Evolutionary conservation across 768 basidiomycete species (phyloP).

Genomic region (Pisolithus sp.): DNA sequence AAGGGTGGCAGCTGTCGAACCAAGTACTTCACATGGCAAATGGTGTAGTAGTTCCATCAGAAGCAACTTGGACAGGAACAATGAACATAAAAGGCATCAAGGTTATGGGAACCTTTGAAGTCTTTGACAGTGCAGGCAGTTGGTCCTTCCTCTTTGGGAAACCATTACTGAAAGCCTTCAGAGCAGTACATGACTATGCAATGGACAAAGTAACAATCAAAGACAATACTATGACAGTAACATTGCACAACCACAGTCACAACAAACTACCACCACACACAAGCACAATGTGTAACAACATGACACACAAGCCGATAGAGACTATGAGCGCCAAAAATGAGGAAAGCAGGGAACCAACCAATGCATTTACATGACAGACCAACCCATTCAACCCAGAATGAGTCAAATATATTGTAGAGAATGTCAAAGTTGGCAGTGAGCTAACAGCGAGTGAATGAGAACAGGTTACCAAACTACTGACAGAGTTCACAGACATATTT

Average conservation of each 20-base stretch:
- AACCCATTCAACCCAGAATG: slow-evolving; percentile 4
- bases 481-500: slow-evolving; percentile 33
- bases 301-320: background rate
- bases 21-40: slow-evolving; percentile 28
- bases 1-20: background rate
- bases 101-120: background rate
- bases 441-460: slow-evolving; percentile 17
- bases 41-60: slow-evolving; percentile 2
- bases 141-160: slow-evolving; percentile 28
- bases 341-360: no score
- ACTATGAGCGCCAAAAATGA: no score
- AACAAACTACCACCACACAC: background rate
- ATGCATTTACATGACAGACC: background rate
- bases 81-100: background rate
- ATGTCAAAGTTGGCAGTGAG: slow-evolving; percentile 27
- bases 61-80: slow-evolving; percentile 6
- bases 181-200: slow-evolving; percentile 21
- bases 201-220: slow-evolving; percentile 3
- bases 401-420: slow-evolving; percentile 12
- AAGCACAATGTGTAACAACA: background rate
- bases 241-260: background rate
- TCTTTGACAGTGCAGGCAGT: slow-evolving; percentile 16
- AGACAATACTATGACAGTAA: background rate
- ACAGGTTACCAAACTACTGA: slow-evolving; percentile 19
- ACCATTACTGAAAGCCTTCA: slow-evolving; percentile 16